Evolutionary conservation across 768 basidiomycete species (phyloP), one percentile per base, ranked within the genome.

Genomic region (Ephemerocybe angulata): DNA sequence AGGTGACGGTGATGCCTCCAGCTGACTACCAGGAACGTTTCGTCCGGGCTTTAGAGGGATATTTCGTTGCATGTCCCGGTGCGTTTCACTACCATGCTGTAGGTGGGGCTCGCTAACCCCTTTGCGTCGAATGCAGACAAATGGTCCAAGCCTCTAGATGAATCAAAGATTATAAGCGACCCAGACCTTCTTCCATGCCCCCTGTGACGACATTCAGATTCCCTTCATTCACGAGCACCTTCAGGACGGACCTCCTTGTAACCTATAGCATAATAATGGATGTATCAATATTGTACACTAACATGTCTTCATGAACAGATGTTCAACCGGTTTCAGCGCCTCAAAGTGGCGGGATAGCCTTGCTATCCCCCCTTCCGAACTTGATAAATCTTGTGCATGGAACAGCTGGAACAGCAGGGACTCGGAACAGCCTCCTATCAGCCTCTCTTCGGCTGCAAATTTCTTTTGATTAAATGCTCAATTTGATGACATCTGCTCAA

Each of bases 61-160:
- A 93, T 66, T 90, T 91, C 63, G 64, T 88, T 15, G 84, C 86
- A 28, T 89, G 87, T 69, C 88, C 87, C 59, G 88, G 86, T 87
- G 51, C 31, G 69, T 61, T 17, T 22, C n/a, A 11, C 12, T 44
- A 10, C 25, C 10, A 22, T 27, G 35, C 10, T 25, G 35, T 47
- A 35, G 13, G 46, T 38, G 24, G 2, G 29, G 33, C 1, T 2
- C 33, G 10, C 55, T 54, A n/a, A 44, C 19, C 37, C 24, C 13
- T 24, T 12, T 46, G 5, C 8, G 13, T 40, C 25, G 3, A 25
- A 53, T 1, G 33, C 19, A 78, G 77, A 78, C 58, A 78, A 78
- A 66, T 81, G 79, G 79, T 77, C 77, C 4, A 76, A 76, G 51
- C 72, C 78, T 3, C 52, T 66, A 22, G 74, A 78, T 41, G 72